phyloP scores from a whole-genome alignment of 129 eudicot genomes.

The Flaveria robusta region DNA sequence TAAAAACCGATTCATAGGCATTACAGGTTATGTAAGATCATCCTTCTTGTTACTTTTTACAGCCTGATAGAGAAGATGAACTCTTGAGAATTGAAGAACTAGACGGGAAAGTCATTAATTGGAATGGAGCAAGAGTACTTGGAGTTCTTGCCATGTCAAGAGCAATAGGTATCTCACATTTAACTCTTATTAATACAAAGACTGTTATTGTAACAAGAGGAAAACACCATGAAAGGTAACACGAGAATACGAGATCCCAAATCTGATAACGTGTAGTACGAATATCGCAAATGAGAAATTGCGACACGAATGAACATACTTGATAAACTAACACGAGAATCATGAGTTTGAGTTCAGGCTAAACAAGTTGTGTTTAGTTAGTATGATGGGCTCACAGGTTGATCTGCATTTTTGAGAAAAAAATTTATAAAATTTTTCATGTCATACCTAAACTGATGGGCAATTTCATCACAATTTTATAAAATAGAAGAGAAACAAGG shows the following conservation, averaged over 20 bases:
- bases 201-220: neutral
- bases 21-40: neutral
- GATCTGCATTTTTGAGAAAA: too few relatives aligned
- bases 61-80: constrained; percentile 81
- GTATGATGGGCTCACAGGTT: too few relatives aligned
- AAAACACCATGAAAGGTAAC: neutral
- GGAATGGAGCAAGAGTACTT: constrained; percentile 74
- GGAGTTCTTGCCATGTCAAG: constrained; percentile 90
- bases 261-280: neutral
- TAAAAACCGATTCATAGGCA: neutral
- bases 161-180: constrained; percentile 58
- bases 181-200: neutral
- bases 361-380: neutral
- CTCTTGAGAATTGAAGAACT: constrained; percentile 58
- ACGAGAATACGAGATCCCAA: neutral
- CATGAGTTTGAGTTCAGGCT: neutral
- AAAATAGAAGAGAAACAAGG: too few relatives aligned
- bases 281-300: neutral
- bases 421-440: too few relatives aligned
- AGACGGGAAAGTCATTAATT: constrained; percentile 63
- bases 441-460: too few relatives aligned
- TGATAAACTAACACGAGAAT: neutral
- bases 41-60: constrained; percentile 33
- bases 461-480: too few relatives aligned
- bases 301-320: too few relatives aligned